Evolutionary conservation across 2,329 filamentous ascomycete genomes (phyloP).

Genomic region (Pestalotiopsis fici): DNA sequence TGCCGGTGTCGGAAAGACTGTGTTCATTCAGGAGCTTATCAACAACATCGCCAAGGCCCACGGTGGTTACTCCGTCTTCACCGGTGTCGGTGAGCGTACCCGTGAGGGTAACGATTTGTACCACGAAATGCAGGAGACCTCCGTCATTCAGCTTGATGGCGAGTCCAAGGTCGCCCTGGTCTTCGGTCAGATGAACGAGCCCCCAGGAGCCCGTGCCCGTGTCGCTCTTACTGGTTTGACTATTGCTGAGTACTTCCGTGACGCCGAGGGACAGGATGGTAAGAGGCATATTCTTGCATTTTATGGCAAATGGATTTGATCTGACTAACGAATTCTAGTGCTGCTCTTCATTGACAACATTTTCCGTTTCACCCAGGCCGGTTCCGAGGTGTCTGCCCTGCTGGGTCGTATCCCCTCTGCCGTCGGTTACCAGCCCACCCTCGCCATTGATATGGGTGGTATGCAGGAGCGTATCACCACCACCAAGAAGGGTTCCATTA

Average conservation of each 20-base stretch:
- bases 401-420: conserved; percentile 99
- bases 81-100: conserved; percentile 99
- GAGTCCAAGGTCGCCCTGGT: conserved; percentile 99
- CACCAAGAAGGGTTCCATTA: conserved; percentile 99
- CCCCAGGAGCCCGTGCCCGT: conserved; percentile 98
- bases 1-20: conserved; percentile 99
- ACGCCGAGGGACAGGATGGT: conserved; percentile 82
- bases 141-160: conserved; percentile 98
- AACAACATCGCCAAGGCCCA: conserved; percentile 99
- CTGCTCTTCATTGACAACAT: conserved; percentile 99
- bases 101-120: conserved; percentile 99
- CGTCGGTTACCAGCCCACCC: conserved; percentile 99
- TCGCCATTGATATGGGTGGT: conserved; percentile 97
- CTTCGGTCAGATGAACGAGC: conserved; percentile 99
- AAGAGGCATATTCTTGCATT: conserved; percentile 29
- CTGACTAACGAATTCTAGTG: conserved; percentile 51
- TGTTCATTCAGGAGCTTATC: conserved; percentile 99
- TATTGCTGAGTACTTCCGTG: conserved; percentile 81
- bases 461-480: conserved; percentile 99
- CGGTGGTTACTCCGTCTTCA: conserved; percentile 99
- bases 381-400: conserved; percentile 99
- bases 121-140: conserved; percentile 99
- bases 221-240: conserved; percentile 92
- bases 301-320: background rate
- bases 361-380: conserved; percentile 99